These are phyloP conservation scores for Saccharomyces eubayanus DNA, from an alignment of 805 yeast species.

Conservation along the genomic window DNA sequence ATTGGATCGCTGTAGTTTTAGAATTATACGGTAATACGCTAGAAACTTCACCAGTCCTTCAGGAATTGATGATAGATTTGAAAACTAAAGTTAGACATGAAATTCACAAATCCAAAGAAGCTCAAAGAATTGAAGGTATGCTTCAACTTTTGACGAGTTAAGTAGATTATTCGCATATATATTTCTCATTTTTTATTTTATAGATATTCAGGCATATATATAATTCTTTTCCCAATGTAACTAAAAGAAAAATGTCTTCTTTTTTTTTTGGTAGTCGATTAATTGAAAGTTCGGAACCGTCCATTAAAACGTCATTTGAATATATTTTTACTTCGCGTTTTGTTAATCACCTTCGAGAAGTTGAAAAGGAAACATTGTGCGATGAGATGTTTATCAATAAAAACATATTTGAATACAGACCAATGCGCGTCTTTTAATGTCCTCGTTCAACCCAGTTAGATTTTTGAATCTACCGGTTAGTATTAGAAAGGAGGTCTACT, in stretches of 20 bases:
- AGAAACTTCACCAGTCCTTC: constrained; percentile 68
- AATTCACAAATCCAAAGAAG: constrained; percentile 73
- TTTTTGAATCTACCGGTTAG: constrained; percentile 23
- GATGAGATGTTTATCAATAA: neutral
- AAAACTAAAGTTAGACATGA: constrained; percentile 57
- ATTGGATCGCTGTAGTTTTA: constrained; percentile 64
- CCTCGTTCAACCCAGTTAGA: neutral
- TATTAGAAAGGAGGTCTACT: constrained; percentile 20
- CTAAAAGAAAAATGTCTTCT: neutral
- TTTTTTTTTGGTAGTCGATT: neutral
- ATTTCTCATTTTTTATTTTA: neutral
- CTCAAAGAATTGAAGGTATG: constrained; percentile 89
- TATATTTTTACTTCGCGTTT: neutral
- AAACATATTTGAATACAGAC: neutral
- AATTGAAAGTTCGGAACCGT: neutral
- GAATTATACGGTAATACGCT: constrained; percentile 68
- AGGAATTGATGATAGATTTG: constrained; percentile 58
- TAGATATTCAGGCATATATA: neutral
- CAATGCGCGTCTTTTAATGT: neutral
- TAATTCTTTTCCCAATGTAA: neutral
- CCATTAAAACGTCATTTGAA: neutral
- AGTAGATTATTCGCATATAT: neutral
- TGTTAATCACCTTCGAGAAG: neutral
- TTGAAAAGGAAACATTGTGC: neutral
- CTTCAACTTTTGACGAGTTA: constrained; percentile 62